Evolutionary conservation across 164 flowering plant genomes (phyloP).

Genomic region (Vitis riparia): DNA sequence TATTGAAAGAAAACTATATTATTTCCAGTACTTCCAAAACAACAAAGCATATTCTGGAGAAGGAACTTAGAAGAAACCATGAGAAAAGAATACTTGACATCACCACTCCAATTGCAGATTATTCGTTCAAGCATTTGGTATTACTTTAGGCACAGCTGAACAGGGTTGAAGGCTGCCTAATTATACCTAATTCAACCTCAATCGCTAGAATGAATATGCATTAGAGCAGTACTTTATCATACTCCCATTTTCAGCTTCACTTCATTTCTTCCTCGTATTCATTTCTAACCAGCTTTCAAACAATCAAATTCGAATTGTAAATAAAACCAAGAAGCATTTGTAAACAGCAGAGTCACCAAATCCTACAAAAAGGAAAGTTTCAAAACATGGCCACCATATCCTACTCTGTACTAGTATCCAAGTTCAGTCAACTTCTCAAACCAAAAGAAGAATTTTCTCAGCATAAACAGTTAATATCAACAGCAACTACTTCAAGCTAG

Average conservation of each 20-base stretch:
- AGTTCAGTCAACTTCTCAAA: neutral
- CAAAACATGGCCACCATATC: neutral
- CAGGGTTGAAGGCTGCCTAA: neutral
- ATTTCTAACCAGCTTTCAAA: neutral
- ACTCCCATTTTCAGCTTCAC: neutral
- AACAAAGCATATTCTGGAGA: neutral
- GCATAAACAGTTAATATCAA: neutral
- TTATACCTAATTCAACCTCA: neutral
- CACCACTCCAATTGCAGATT: neutral
- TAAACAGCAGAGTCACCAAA: neutral
- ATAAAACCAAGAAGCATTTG: neutral
- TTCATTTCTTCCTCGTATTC: neutral
- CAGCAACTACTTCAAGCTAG: neutral
- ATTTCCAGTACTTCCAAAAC: neutral
- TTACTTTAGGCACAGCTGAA: neutral
- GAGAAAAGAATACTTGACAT: neutral
- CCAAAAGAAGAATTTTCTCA: neutral
- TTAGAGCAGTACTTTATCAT: neutral
- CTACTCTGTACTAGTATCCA: neutral
- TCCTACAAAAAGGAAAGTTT: neutral
- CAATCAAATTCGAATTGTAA: neutral
- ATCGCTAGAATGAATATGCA: neutral
- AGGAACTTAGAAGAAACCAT: neutral
- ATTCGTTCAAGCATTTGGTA: neutral
- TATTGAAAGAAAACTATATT: neutral